These are phyloP conservation scores for Papiliotrema laurentii DNA, from an alignment of 1,284 basidiomycete species.

Conservation along the genomic window DNA sequence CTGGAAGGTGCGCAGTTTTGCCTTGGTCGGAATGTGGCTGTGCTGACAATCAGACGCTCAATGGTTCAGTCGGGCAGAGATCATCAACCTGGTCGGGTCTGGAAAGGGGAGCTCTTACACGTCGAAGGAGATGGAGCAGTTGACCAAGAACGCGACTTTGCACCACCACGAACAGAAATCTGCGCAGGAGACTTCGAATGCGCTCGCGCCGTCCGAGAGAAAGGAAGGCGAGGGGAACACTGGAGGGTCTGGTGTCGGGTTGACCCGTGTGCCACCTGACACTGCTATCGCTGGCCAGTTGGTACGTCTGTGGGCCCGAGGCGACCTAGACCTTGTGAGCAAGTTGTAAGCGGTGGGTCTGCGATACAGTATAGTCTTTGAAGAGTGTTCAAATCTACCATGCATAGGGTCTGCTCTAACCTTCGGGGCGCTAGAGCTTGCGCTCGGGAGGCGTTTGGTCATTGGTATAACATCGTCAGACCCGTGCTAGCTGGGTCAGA, in stretches of 20 bases:
- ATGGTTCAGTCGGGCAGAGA: conserved; percentile 78
- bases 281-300: conserved; percentile 69
- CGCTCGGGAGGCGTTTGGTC: too few relatives aligned
- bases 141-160: conserved; percentile 49
- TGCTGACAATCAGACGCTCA: conserved; percentile 62
- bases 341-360: conserved; percentile 21
- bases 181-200: conserved; percentile 26
- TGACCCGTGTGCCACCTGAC: conserved; percentile 63
- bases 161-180: conserved; percentile 19
- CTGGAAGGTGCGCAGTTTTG: conserved; percentile 64
- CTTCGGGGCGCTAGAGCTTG: too few relatives aligned
- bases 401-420: too few relatives aligned
- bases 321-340: conserved; percentile 41
- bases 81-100: conserved; percentile 57
- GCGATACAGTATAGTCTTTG: too few relatives aligned
- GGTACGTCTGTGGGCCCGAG: conserved; percentile 62
- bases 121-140: conserved; percentile 58
- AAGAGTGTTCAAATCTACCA: too few relatives aligned
- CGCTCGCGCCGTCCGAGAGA: conserved; percentile 40
- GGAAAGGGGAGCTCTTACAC: conserved; percentile 57
- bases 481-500: too few relatives aligned
- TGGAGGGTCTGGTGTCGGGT: conserved; percentile 46
- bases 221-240: conserved; percentile 21
- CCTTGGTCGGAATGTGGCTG: neutral
- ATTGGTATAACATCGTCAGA: too few relatives aligned